Conservation (phyloP, 768 basidiomycete species). For the Saitozyma podzolica region DNA sequence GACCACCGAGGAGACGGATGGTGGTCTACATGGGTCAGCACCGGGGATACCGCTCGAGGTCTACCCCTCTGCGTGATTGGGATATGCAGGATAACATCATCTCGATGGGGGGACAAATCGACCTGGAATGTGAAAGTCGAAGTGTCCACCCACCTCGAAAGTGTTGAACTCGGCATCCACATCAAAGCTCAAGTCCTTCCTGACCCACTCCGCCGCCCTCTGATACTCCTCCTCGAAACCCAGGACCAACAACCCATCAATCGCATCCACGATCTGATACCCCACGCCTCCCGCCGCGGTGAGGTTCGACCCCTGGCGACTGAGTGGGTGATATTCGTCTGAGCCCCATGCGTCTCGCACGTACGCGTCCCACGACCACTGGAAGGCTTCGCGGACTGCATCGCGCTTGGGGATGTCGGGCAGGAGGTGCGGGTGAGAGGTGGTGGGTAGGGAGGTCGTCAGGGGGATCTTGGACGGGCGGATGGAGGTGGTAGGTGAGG, state of each 20-base stretch:
- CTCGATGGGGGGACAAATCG: too few relatives aligned
- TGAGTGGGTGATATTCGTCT: slow-evolving; percentile 85
- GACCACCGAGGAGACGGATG: slow-evolving; percentile 85
- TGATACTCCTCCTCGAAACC: slow-evolving; percentile 74
- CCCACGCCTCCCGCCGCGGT: slow-evolving; percentile 73
- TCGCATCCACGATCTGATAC: slow-evolving; percentile 81
- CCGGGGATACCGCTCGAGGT: too few relatives aligned
- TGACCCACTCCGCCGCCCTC: slow-evolving; percentile 76
- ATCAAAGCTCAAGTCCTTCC: slow-evolving; percentile 68
- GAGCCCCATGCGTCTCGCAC: slow-evolving; percentile 86
- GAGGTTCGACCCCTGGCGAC: slow-evolving; percentile 71
- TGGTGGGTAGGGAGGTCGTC: slow-evolving; percentile 10
- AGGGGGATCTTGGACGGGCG: neutral
- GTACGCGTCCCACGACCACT: slow-evolving; percentile 20
- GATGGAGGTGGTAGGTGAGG: neutral
- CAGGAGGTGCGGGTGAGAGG: slow-evolving; percentile 42
- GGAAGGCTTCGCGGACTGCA: slow-evolving; percentile 76
- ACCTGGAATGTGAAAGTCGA: too few relatives aligned
- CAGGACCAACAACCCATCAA: slow-evolving; percentile 86
- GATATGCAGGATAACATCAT: too few relatives aligned
- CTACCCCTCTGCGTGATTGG: too few relatives aligned
- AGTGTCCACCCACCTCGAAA: slow-evolving; percentile 69
- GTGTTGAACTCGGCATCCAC: slow-evolving; percentile 77
- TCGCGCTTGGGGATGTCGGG: slow-evolving; percentile 67
- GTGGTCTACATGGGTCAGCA: slow-evolving; percentile 64